Conservation (phyloP, 2,329 filamentous ascomycete species). For the Hypomyces perniciosus region DNA sequence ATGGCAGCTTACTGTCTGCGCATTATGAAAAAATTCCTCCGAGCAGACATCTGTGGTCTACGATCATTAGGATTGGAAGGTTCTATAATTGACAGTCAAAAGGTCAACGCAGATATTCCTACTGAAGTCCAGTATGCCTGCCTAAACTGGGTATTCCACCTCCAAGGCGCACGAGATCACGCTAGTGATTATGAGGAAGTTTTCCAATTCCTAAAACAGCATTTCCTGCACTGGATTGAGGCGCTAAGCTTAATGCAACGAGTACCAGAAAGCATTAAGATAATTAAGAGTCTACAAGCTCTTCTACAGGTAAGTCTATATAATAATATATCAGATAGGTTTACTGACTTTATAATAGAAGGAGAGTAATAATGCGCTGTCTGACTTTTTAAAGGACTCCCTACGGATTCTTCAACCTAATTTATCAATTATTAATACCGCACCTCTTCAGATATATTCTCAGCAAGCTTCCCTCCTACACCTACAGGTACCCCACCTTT, state of each 20-base stretch:
- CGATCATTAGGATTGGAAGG: background rate
- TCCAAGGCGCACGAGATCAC: conserved; percentile 15
- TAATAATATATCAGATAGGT: background rate
- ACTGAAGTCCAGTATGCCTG: conserved; percentile 4
- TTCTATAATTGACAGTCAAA: background rate
- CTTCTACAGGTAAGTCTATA: background rate
- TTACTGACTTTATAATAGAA: background rate
- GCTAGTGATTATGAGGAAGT: conserved; percentile 20
- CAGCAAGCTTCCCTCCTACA: no score
- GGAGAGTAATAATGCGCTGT: background rate
- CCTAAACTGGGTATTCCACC: conserved; percentile 21
- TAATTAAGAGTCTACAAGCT: background rate
- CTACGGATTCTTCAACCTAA: background rate
- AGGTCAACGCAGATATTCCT: background rate
- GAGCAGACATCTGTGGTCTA: background rate
- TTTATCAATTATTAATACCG: background rate
- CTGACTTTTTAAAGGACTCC: background rate
- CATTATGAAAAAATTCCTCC: background rate
- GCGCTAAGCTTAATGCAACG: conserved; percentile 29
- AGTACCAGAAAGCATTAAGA: conserved; percentile 4
- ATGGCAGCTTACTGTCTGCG: conserved; percentile 2
- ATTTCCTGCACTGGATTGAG: conserved; percentile 39
- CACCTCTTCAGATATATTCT: conserved; percentile 3
- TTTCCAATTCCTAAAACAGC: conserved; percentile 29
- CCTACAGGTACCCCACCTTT: no score